Evolutionary conservation across 2,329 filamentous ascomycete genomes (phyloP), one percentile per base, ranked within the genome.

Genomic region (Phoma sp.): DNA sequence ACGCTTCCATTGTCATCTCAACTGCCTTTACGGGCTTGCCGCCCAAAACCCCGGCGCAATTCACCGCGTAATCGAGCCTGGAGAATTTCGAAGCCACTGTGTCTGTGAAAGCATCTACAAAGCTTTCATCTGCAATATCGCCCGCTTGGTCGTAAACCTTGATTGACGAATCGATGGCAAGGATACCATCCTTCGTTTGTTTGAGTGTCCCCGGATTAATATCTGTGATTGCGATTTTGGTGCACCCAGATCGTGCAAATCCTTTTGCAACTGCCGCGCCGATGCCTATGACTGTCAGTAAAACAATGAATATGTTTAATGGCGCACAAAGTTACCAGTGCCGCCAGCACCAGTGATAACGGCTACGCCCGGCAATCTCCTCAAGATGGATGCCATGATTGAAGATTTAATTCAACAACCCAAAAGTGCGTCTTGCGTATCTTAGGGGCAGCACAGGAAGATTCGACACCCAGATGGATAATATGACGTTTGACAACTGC

Each of bases 1-100:
- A 86, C 8, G 74, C 74, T 1, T 76, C 74, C 0, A 76, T 66
- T 0, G 75, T 64, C n/a, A 77, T 82, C 43, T 85, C 82, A 0
- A 79, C 79, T 18, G 77, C 72, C 32, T 76, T 71, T 8, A 73
- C 61, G 1, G 71, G 67, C 7, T 73, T 67, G 4, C 71, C 67
- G 4, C 79, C 78, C 3, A 82, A 62, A 4, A 85, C 76, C 0
- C 83, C 83, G 0, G 83, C 83, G 47, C 82, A 84, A 52, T 82
- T 82, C 6, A 85, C 71, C 0, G 78, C 78, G 63, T 86, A 86
- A 61, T 86, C 83, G 4, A 86, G 65, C 7, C 83, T 78, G 0
- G 69, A 68, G 52, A 83, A 82, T 1, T 53, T 58, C 0, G 60
- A 58, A 4, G 67, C 65, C 0, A 74, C 65, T 1, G 73, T 68